These are phyloP conservation scores for Chrysoporthe austroafricana DNA, from an alignment of 2,329 filamentous ascomycete genomes.

Conservation along the genomic window DNA sequence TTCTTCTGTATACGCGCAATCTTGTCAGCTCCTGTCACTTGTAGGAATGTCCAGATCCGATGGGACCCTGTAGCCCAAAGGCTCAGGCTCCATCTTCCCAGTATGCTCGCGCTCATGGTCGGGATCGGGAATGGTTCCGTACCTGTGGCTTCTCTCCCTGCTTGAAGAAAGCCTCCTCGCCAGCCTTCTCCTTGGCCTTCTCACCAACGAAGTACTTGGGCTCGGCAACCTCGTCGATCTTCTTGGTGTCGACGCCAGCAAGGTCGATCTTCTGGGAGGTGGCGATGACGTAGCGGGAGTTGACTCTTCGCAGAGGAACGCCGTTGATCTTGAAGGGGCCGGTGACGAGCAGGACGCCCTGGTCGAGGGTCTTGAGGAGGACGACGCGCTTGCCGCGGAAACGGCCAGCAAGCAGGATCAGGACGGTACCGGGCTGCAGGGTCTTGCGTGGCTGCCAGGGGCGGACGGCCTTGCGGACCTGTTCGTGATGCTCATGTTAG, in stretches of 20 bases:
- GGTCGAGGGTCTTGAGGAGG: conserved; percentile 95
- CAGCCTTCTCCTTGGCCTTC: conserved; percentile 92
- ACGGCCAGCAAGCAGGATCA: conserved; percentile 98
- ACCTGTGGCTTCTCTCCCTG: conserved; percentile 93
- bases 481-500: conserved; percentile 40
- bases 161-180: conserved; percentile 99
- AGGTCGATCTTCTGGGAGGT: conserved; percentile 86
- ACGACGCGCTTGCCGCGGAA: conserved; percentile 99
- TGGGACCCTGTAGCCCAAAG: background rate
- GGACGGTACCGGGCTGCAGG: conserved; percentile 91
- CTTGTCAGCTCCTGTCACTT: conserved; percentile 40
- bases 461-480: conserved; percentile 95
- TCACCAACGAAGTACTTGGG: conserved; percentile 96
- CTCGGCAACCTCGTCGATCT: conserved; percentile 77
- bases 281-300: conserved; percentile 91
- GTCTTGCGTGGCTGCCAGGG: conserved; percentile 84
- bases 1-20: conserved; percentile 75
- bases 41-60: background rate
- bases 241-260: conserved; percentile 83
- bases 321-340: conserved; percentile 99
- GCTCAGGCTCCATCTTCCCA: conserved; percentile 8
- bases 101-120: background rate
- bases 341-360: conserved; percentile 98
- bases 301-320: conserved; percentile 93
- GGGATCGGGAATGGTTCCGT: conserved; percentile 7